Percentiles rank a stretch among this genome's conserved stretches.
These are phyloP conservation scores for Urtica urens DNA, from an alignment of 306 rosid genomes.

Conservation along the genomic window DNA sequence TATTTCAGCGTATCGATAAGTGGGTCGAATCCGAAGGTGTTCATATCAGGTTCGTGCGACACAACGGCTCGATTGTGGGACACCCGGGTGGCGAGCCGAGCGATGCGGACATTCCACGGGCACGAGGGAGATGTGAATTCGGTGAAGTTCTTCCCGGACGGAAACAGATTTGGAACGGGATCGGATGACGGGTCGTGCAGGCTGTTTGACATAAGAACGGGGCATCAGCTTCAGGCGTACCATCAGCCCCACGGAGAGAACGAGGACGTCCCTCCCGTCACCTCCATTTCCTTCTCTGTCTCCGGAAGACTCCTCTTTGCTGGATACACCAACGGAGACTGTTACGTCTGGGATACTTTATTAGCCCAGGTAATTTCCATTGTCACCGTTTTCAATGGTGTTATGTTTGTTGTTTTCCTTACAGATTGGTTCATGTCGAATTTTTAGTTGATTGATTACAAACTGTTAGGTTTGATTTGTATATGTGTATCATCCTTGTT, in stretches of 20 bases:
- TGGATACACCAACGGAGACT: slow-evolving; percentile 74
- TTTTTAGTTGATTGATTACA: neutral
- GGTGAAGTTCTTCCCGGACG: slow-evolving; percentile 94
- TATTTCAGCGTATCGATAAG: slow-evolving; percentile 71
- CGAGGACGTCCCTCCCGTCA: slow-evolving; percentile 45
- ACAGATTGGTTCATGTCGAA: neutral
- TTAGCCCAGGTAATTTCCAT: slow-evolving; percentile 50
- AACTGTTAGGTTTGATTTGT: too few relatives aligned
- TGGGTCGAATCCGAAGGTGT: slow-evolving; percentile 69
- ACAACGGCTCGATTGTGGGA: slow-evolving; percentile 92
- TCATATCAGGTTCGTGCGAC: slow-evolving; percentile 97
- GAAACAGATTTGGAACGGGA: slow-evolving; percentile 93
- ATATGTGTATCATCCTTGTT: too few relatives aligned
- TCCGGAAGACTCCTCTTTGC: slow-evolving; percentile 94
- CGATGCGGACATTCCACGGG: slow-evolving; percentile 78
- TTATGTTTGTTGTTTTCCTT: neutral
- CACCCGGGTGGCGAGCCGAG: slow-evolving; percentile 98
- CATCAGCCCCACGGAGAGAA: slow-evolving; percentile 49
- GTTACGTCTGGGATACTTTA: slow-evolving; percentile 92
- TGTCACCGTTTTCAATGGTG: neutral
- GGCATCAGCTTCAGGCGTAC: slow-evolving; percentile 88
- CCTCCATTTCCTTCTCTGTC: slow-evolving; percentile 83
- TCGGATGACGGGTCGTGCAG: slow-evolving; percentile 96
- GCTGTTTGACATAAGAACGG: slow-evolving; percentile 85
- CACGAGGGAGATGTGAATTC: slow-evolving; percentile 76